Evolutionary conservation across 306 rosid genomes (phyloP).

Genomic region (Cicer judaicum): DNA sequence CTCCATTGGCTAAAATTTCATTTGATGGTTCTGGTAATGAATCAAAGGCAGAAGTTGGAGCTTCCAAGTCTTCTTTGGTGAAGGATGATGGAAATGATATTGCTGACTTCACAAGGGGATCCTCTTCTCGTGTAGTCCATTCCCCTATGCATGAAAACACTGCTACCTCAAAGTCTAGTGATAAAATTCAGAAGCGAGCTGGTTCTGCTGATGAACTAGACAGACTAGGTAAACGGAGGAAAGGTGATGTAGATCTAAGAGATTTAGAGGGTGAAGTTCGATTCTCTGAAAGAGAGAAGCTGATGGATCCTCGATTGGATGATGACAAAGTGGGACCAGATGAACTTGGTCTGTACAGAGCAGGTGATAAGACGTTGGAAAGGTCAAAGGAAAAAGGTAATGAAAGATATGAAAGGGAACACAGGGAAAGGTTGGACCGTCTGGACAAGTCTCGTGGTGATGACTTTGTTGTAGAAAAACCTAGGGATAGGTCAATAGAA

Average conservation of each 20-base stretch:
- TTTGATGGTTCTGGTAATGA: constrained; percentile 68
- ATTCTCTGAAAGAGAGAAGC: constrained; percentile 78
- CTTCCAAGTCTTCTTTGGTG: constrained; percentile 60
- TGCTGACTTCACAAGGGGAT: constrained; percentile 65
- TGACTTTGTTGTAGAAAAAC: constrained; percentile 67
- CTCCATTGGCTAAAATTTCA: constrained; percentile 51
- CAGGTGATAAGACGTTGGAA: constrained; percentile 73
- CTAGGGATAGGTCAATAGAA: constrained; percentile 89
- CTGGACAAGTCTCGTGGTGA: constrained; percentile 87
- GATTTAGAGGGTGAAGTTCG: constrained; percentile 80
- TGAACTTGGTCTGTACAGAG: constrained; percentile 64
- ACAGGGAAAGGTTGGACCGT: constrained; percentile 85
- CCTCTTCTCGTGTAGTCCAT: constrained; percentile 73
- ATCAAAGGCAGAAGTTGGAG: constrained; percentile 68
- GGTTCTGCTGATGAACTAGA: constrained; percentile 93
- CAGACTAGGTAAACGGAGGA: constrained; percentile 86
- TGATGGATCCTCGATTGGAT: constrained; percentile 65
- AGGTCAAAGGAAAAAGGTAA: constrained; percentile 82
- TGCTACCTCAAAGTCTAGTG: constrained; percentile 66
- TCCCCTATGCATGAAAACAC: constrained; percentile 85
- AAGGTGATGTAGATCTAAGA: constrained; percentile 78
- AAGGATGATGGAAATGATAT: constrained; percentile 81
- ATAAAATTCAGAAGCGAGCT: constrained; percentile 84
- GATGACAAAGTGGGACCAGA: constrained; percentile 78
- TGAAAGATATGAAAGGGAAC: constrained; percentile 89